A percentile compares a stretch with the other conserved stretches of the same genome.
phyloP scores from a whole-genome alignment of 169 alveolate genomes.

The Plasmodium inui region DNA sequence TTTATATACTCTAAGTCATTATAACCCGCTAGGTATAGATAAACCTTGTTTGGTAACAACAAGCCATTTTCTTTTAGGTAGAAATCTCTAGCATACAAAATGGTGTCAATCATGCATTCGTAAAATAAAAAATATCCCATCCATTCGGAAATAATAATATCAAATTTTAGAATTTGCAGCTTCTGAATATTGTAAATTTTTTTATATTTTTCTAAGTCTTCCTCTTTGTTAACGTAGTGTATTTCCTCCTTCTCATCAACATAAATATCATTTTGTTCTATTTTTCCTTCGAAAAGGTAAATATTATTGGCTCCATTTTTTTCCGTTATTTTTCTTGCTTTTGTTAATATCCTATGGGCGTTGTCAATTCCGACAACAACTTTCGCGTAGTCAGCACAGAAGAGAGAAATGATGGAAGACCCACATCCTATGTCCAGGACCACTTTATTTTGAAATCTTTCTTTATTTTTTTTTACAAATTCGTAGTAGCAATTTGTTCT shows the following conservation, averaged over 20 bases:
- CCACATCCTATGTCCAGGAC: constrained; percentile 98
- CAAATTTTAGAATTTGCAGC: constrained; percentile 95
- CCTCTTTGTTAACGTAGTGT: constrained; percentile 86
- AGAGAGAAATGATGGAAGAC: constrained; percentile 95
- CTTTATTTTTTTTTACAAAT: constrained; percentile 86
- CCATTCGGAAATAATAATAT: constrained; percentile 98
- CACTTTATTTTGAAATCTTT: constrained; percentile 89
- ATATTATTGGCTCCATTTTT: constrained; percentile 95
- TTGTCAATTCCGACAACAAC: constrained; percentile 93
- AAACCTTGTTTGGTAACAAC: constrained; percentile 92
- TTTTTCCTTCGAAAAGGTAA: constrained; percentile 89
- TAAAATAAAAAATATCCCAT: constrained; percentile 97
- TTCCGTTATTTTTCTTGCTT: constrained; percentile 91
- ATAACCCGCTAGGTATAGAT: constrained; percentile 92
- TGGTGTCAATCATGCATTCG: constrained; percentile 97
- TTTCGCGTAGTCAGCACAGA: constrained; percentile 90
- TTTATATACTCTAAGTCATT: constrained; percentile 94
- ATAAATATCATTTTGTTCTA: constrained; percentile 88
- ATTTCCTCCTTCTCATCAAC: constrained; percentile 76
- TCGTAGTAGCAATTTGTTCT: constrained; percentile 93
- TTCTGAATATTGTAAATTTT: constrained; percentile 93
- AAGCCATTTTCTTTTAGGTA: constrained; percentile 93
- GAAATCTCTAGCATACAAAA: constrained; percentile 93
- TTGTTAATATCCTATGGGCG: constrained; percentile 92
- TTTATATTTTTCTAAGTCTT: constrained; percentile 80